These are phyloP conservation scores for Colletotrichum sidae DNA, from an alignment of 2,329 filamentous ascomycete genomes.

Conservation along the genomic window DNA sequence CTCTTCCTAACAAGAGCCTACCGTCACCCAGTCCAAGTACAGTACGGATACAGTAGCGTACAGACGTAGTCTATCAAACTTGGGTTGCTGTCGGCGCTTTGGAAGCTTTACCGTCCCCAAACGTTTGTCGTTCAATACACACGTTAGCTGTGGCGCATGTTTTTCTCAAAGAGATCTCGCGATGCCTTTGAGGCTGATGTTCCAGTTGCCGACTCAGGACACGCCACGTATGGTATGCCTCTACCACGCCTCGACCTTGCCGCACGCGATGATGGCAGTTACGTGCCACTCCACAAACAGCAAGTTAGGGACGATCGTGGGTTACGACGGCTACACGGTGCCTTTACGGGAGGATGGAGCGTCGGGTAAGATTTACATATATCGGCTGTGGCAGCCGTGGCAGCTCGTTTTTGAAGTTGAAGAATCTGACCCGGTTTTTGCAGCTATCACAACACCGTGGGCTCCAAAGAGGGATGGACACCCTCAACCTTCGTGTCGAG, in stretches of 20 bases:
- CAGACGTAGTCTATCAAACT: too few relatives aligned
- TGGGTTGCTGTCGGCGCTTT: too few relatives aligned
- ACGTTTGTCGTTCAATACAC: too few relatives aligned
- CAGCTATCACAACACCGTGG: slow-evolving; percentile 97
- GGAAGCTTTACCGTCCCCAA: too few relatives aligned
- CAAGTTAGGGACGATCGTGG: slow-evolving; percentile 94
- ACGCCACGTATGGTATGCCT: slow-evolving; percentile 84
- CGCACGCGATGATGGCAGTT: slow-evolving; percentile 88
- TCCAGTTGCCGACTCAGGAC: slow-evolving; percentile 47
- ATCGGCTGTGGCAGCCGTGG: too few relatives aligned
- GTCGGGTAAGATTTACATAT: slow-evolving; percentile 75
- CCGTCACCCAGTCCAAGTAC: too few relatives aligned
- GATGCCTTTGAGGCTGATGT: slow-evolving; percentile 80
- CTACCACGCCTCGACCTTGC: slow-evolving; percentile 82
- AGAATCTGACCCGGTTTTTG: slow-evolving; percentile 47
- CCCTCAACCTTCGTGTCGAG: slow-evolving; percentile 94
- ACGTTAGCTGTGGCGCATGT: neutral
- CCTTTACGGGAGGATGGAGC: slow-evolving; percentile 96
- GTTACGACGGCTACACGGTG: slow-evolving; percentile 90
- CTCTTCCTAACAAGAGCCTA: too few relatives aligned
- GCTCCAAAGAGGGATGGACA: slow-evolving; percentile 98
- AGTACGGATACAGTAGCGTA: too few relatives aligned
- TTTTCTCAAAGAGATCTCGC: slow-evolving; percentile 75
- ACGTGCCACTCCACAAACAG: slow-evolving; percentile 97
- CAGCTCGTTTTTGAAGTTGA: slow-evolving; percentile 40